These are phyloP conservation scores for Lepidium campestre DNA, from an alignment of 441 rosid species.

Conservation along the genomic window DNA sequence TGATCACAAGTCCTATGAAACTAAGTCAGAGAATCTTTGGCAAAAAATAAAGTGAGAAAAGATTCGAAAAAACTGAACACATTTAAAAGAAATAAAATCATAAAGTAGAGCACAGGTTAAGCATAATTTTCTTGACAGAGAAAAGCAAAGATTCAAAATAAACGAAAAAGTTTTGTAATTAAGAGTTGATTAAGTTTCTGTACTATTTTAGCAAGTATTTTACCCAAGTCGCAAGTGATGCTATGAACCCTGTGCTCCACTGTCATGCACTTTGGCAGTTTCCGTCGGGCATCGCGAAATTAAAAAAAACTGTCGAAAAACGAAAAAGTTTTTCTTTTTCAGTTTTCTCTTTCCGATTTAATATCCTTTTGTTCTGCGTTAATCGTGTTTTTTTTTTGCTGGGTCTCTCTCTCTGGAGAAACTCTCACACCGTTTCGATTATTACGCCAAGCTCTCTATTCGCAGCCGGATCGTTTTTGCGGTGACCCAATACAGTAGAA, in stretches of 20 bases:
- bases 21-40: not conserved
- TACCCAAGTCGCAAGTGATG: not conserved
- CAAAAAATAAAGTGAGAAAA: not conserved
- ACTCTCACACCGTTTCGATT: constrained; percentile 25
- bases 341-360: constrained; percentile 11
- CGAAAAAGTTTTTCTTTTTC: constrained; percentile 8
- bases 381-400: constrained; percentile 1
- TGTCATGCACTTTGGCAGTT: constrained; percentile 51
- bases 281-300: constrained; percentile 24
- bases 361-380: constrained; percentile 8
- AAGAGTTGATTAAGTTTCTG: not conserved
- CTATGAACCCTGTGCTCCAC: constrained; percentile 28
- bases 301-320: constrained; percentile 16
- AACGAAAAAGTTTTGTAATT: not conserved
- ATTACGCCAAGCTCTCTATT: not conserved
- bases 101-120: not conserved
- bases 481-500: not conserved
- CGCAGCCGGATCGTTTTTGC: constrained; percentile 4
- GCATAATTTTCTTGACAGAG: not conserved
- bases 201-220: not conserved
- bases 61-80: not conserved
- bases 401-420: constrained; percentile 26
- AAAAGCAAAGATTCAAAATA: not conserved
- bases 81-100: not conserved
- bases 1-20: constrained; percentile 1